Conservation (phyloP, 768 basidiomycete genomes). For the Baorangia bicolor region DNA sequence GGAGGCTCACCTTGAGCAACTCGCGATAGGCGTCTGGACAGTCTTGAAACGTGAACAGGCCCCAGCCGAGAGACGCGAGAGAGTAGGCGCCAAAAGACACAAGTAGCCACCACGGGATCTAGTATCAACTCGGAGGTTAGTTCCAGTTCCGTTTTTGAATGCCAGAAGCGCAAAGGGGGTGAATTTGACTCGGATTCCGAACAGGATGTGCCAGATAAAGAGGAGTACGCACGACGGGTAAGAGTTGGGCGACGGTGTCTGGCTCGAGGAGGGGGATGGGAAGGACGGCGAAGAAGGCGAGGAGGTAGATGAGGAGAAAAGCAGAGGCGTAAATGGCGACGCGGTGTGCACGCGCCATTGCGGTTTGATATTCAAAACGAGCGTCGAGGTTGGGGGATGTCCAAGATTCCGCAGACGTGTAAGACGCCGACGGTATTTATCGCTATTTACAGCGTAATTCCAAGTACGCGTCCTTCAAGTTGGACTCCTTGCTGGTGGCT, state of each 20-base stretch:
- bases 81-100: slow-evolving; percentile 80
- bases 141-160: neutral
- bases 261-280: slow-evolving; percentile 17
- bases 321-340: slow-evolving; percentile 48
- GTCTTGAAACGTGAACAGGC: slow-evolving; percentile 69
- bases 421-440: too few species aligned
- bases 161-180: too few species aligned
- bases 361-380: neutral
- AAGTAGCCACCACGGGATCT: slow-evolving; percentile 84
- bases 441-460: too few species aligned
- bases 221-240: slow-evolving; percentile 15
- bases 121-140: neutral
- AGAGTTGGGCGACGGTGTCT: neutral
- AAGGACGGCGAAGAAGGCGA: slow-evolving; percentile 27
- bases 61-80: slow-evolving; percentile 74
- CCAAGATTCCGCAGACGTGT: too few species aligned
- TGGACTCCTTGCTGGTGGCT: too few species aligned
- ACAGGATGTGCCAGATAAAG: neutral
- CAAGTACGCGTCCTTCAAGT: too few species aligned
- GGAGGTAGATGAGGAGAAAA: slow-evolving; percentile 50
- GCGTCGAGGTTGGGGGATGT: neutral
- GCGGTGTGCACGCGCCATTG: slow-evolving; percentile 63
- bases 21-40: slow-evolving; percentile 79
- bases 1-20: slow-evolving; percentile 48
- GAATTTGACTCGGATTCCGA: neutral